Evolutionary conservation across 1,284 basidiomycete species (phyloP).

Genomic region (Pseudozyma thailandica): DNA sequence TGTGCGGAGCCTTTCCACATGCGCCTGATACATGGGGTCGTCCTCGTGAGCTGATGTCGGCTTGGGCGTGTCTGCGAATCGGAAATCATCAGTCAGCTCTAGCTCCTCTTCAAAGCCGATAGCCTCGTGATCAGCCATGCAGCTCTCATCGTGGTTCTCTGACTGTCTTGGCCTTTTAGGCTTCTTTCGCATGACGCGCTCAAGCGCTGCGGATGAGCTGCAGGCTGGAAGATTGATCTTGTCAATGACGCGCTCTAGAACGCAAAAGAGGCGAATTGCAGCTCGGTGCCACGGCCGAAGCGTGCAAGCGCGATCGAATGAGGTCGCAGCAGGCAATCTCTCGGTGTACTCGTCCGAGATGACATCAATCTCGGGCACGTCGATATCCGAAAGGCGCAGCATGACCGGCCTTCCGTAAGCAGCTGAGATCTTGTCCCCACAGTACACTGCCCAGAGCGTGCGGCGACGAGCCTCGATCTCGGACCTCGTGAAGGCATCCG

Average conservation of each 20-base stretch:
- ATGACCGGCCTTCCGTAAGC: slow-evolving; percentile 48
- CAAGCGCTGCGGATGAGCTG: slow-evolving; percentile 40
- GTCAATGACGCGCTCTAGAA: slow-evolving; percentile 49
- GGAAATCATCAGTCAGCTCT: slow-evolving; percentile 42
- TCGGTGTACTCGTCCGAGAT: slow-evolving; percentile 48
- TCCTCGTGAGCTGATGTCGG: slow-evolving; percentile 43
- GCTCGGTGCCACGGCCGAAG: slow-evolving; percentile 46
- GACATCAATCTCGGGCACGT: slow-evolving; percentile 48
- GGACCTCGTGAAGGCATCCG: slow-evolving; percentile 44
- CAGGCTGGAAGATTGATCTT: slow-evolving; percentile 53
- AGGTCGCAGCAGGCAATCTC: slow-evolving; percentile 39
- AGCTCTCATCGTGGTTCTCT: slow-evolving; percentile 43
- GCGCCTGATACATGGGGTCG: slow-evolving; percentile 44
- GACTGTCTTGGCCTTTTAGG: slow-evolving; percentile 45
- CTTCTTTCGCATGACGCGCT: slow-evolving; percentile 48
- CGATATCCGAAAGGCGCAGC: slow-evolving; percentile 47
- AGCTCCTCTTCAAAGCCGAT: slow-evolving; percentile 48
- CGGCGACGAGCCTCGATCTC: slow-evolving; percentile 48
- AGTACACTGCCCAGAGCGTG: slow-evolving; percentile 50
- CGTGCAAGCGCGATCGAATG: slow-evolving; percentile 42
- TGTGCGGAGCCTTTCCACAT: slow-evolving; percentile 42
- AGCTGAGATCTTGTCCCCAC: slow-evolving; percentile 51
- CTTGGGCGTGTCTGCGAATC: slow-evolving; percentile 37
- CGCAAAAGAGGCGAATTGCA: slow-evolving; percentile 46
- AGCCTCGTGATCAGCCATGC: slow-evolving; percentile 50